Conservation (phyloP, 148 eudicot species). For the Cornus kousa region DNA sequence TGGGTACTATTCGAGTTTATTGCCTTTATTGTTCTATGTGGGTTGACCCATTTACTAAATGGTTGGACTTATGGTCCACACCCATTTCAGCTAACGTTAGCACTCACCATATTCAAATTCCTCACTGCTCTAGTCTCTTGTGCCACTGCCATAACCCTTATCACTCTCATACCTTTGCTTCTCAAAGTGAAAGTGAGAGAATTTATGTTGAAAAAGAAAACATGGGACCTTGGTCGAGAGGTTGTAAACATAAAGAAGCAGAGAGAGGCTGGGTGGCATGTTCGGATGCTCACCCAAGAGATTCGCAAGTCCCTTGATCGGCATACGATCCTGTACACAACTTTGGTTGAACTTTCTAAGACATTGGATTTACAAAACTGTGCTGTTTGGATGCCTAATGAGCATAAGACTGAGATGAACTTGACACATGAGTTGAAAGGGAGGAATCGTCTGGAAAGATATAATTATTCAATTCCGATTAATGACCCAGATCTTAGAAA, state of each 20-base stretch:
- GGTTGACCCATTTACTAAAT: slow-evolving; percentile 77
- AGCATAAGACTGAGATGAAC: slow-evolving; percentile 53
- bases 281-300: slow-evolving; percentile 79
- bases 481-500: slow-evolving; percentile 55
- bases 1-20: slow-evolving; percentile 76
- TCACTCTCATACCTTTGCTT: slow-evolving; percentile 68
- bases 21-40: slow-evolving; percentile 86
- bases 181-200: slow-evolving; percentile 77
- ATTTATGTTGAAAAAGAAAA: slow-evolving; percentile 62
- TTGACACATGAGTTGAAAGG: slow-evolving; percentile 56
- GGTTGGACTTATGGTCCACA: slow-evolving; percentile 84
- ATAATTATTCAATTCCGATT: slow-evolving; percentile 33
- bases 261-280: slow-evolving; percentile 67
- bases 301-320: slow-evolving; percentile 75
- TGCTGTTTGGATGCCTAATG: slow-evolving; percentile 86
- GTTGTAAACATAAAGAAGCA: slow-evolving; percentile 64
- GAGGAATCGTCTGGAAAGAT: slow-evolving; percentile 14
- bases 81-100: slow-evolving; percentile 56
- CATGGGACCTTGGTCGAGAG: slow-evolving; percentile 67
- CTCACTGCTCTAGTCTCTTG: slow-evolving; percentile 73
- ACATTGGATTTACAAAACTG: slow-evolving; percentile 65
- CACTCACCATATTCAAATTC: slow-evolving; percentile 61
- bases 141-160: slow-evolving; percentile 71
- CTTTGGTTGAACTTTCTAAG: slow-evolving; percentile 67
- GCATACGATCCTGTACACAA: slow-evolving; percentile 64